Percentiles rank a stretch among this genome's conserved stretches.
Evolutionary conservation across 2,329 filamentous ascomycete genomes (phyloP).

Genomic region (Fusarium udum): DNA sequence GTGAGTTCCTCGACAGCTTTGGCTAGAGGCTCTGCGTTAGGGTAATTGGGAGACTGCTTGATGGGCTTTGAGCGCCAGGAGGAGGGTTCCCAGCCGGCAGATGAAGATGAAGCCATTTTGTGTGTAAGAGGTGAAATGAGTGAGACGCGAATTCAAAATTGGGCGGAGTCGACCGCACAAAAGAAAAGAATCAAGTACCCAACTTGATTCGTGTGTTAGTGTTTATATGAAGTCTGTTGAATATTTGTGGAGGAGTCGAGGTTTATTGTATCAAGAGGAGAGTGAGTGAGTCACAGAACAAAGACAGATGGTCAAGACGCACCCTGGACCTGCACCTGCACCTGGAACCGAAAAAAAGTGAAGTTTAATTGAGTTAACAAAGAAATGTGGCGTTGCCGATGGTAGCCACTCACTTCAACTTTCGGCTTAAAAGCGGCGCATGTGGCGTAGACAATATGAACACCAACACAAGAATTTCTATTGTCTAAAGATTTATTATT

Average conservation of each 20-base stretch:
- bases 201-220: background rate
- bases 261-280: background rate
- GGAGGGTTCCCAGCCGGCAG: conserved; percentile 62
- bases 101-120: conserved; percentile 46
- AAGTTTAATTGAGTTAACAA: conserved; percentile 22
- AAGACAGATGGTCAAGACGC: conserved; percentile 19
- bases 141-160: background rate
- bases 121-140: conserved; percentile 6
- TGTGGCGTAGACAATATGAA: conserved; percentile 14
- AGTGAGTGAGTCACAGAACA: conserved; percentile 35
- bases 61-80: conserved; percentile 84
- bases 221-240: background rate
- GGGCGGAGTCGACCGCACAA: conserved; percentile 1
- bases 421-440: conserved; percentile 2
- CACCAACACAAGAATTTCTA: background rate
- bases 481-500: background rate
- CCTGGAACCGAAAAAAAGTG: conserved; percentile 12
- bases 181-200: background rate
- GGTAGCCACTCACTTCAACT: conserved; percentile 7
- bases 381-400: conserved; percentile 30
- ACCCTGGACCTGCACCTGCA: conserved; percentile 4
- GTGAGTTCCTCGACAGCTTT: conserved; percentile 71
- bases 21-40: conserved; percentile 67
- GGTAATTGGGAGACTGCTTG: conserved; percentile 78
- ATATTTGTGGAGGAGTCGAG: background rate